A percentile compares a stretch with the other conserved stretches of the same genome.
Evolutionary conservation across 805 yeast species (phyloP).

Genomic region (Maudiozyma pseudohumilis): DNA sequence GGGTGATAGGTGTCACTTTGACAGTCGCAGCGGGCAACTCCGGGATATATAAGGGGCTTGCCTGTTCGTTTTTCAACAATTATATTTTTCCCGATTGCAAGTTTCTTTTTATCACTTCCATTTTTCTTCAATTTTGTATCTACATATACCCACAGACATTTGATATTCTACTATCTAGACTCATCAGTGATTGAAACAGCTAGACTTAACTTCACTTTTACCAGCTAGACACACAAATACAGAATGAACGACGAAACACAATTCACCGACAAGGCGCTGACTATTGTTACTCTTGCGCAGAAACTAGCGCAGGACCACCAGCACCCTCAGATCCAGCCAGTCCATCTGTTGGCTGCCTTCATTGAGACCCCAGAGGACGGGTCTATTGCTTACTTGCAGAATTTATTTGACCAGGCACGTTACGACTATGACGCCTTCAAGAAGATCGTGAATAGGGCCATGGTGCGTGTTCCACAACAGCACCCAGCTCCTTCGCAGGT

Average conservation of each 20-base stretch:
- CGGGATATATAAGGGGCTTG: too few relatives aligned
- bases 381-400: constrained; percentile 59
- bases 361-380: constrained; percentile 49
- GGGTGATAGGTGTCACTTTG: too few relatives aligned
- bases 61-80: too few relatives aligned
- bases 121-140: too few relatives aligned
- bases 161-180: too few relatives aligned
- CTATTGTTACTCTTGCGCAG: constrained; percentile 67
- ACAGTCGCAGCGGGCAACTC: too few relatives aligned
- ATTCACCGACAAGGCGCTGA: constrained; percentile 89
- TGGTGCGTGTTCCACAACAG: constrained; percentile 82
- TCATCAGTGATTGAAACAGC: too few relatives aligned
- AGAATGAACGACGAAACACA: constrained; percentile 44
- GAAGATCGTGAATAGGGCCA: constrained; percentile 66
- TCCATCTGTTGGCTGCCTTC: constrained; percentile 89
- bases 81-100: too few relatives aligned
- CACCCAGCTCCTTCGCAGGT: constrained; percentile 81
- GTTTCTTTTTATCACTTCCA: too few relatives aligned
- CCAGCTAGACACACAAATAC: background rate
- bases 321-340: constrained; percentile 76
- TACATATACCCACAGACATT: too few relatives aligned
- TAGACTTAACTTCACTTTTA: too few relatives aligned
- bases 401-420: constrained; percentile 75
- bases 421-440: constrained; percentile 78
- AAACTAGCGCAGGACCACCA: constrained; percentile 76